These are phyloP conservation scores for Saccharum spontaneum DNA, from an alignment of 176 grass and related monocot genomes.

Conservation along the genomic window DNA sequence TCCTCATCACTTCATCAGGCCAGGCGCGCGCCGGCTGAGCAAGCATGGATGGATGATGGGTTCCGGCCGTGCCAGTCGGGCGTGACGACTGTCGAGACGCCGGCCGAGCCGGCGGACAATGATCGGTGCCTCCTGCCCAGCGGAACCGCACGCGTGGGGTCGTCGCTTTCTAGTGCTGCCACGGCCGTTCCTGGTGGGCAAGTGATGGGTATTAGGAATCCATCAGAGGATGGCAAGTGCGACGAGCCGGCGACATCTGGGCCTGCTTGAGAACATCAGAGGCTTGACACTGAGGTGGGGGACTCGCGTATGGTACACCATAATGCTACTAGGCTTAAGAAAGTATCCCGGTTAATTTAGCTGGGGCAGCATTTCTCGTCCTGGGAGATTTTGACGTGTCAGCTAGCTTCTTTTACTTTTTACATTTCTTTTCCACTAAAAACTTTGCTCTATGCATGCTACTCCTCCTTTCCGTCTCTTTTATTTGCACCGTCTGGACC, in stretches of 20 bases:
- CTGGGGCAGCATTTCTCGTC: not conserved
- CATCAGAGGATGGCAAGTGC: not conserved
- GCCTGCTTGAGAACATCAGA: not conserved
- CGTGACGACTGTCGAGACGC: not conserved
- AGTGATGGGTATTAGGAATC: not conserved
- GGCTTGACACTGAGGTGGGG: no score
- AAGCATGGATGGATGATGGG: not conserved
- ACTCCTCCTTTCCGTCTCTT: not conserved
- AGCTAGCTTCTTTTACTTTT: not conserved
- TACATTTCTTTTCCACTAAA: not conserved
- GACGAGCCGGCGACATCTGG: not conserved
- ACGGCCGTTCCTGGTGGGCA: not conserved
- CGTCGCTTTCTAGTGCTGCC: not conserved
- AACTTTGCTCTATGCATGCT: not conserved
- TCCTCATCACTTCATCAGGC: no score
- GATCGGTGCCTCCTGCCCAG: slow-evolving; percentile 5
- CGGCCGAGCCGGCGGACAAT: slow-evolving; percentile 16
- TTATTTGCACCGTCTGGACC: not conserved
- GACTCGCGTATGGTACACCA: no score
- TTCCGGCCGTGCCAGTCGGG: not conserved
- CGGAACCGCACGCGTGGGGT: slow-evolving; percentile 30
- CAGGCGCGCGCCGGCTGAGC: not conserved
- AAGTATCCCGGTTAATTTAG: not conserved
- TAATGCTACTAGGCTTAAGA: no score
- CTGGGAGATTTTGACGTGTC: not conserved